phyloP scores from a whole-genome alignment of 495 filamentous ascomycete species.

The Collariella sp. region DNA sequence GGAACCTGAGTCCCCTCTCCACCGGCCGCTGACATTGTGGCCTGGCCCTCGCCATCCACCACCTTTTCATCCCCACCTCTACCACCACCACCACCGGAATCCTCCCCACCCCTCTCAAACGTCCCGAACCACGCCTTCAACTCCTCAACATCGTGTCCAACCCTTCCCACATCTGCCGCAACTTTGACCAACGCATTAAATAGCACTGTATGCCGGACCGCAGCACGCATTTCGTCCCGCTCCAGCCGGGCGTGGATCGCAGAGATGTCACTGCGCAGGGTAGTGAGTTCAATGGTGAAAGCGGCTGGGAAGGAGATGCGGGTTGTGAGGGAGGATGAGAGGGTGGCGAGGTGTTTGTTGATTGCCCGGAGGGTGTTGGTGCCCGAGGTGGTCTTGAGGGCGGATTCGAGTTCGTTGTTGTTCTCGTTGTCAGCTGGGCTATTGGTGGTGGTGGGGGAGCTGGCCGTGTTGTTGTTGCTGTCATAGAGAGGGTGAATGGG shows the following conservation, averaged over 20 bases:
- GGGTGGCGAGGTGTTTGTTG: slow-evolving; percentile 10
- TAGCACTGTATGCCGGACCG: slow-evolving; percentile 15
- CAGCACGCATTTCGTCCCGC: slow-evolving; percentile 8
- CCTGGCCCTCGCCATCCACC: neutral
- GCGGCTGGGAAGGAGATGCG: neutral
- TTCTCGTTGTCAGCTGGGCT: too few relatives aligned
- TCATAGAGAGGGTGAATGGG: neutral
- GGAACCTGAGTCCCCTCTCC: neutral
- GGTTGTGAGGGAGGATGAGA: neutral
- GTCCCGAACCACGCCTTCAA: too few relatives aligned
- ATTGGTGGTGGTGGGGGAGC: neutral
- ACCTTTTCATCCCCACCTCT: neutral
- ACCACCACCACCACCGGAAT: neutral
- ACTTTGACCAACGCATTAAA: slow-evolving; percentile 19
- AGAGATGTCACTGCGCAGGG: slow-evolving; percentile 4
- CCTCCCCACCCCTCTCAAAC: neutral
- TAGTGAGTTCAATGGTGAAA: neutral
- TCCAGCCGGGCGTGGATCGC: slow-evolving; percentile 7
- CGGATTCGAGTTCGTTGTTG: neutral
- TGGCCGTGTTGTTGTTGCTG: neutral
- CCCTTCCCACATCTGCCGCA: neutral
- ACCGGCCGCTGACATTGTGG: neutral
- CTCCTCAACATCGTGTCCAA: neutral
- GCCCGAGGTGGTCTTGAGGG: neutral
- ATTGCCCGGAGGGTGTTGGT: slow-evolving; percentile 11